Conservation (phyloP, 2,329 filamentous ascomycete species). For the Colletotrichum tofieldiae region DNA sequence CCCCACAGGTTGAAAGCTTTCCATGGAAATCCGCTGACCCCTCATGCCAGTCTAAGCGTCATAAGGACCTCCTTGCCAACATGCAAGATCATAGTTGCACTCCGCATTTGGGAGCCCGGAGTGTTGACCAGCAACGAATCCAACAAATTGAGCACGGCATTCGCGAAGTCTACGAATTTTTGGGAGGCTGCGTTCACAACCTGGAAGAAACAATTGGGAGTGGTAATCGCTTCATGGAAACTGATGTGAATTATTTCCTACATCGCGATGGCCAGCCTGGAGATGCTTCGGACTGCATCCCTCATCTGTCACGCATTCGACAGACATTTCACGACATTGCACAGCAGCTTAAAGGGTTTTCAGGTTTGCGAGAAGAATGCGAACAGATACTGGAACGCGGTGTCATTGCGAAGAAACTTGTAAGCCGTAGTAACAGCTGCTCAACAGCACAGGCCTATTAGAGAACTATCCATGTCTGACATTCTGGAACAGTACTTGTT, state of each 20-base stretch:
- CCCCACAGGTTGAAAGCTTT: not conserved
- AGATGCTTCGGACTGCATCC: not conserved
- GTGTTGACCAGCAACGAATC: rapidly evolving
- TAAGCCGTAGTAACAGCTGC: not conserved
- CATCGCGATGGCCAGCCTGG: not conserved
- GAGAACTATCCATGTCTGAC: not conserved
- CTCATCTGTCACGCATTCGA: not conserved
- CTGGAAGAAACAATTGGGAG: not conserved
- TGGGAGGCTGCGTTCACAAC: not conserved
- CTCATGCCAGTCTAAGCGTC: not conserved
- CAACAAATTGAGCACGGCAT: not conserved
- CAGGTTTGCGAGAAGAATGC: not conserved
- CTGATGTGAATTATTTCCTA: constrained; percentile 18
- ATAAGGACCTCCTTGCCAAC: not conserved
- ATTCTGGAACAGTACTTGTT: not conserved
- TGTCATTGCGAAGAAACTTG: not conserved
- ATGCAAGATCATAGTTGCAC: not conserved
- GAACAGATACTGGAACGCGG: not conserved
- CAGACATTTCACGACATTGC: not conserved
- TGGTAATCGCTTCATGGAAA: not conserved
- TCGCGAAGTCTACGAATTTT: not conserved
- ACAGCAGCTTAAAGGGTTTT: not conserved
- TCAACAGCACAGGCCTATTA: not conserved
- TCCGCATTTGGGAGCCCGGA: not conserved
- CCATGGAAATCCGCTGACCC: not conserved